A percentile compares a stretch with the other conserved stretches of the same genome.
Conservation (phyloP, 495 filamentous ascomycete species). For the Penicillium bialowiezense region DNA sequence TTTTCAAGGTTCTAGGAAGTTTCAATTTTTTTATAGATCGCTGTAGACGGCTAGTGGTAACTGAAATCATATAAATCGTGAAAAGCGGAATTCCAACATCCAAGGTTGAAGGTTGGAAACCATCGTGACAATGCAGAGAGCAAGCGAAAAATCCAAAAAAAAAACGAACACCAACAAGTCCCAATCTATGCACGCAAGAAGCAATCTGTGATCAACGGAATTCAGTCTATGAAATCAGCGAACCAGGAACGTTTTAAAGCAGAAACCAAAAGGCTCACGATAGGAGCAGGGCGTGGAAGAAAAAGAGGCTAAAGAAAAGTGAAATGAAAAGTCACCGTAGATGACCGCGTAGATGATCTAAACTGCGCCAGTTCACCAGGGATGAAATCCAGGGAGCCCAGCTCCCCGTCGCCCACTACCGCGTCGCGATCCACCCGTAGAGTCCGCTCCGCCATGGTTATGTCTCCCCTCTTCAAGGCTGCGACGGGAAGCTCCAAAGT, state of each 20-base stretch:
- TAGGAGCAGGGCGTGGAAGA: slow-evolving; percentile 3
- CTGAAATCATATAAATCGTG: slow-evolving; percentile 3
- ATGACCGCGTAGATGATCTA: background rate
- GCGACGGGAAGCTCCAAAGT: slow-evolving; percentile 66
- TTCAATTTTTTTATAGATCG: slow-evolving; percentile 4
- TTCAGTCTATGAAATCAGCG: slow-evolving; percentile 24
- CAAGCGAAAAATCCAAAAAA: background rate
- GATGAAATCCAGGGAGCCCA: slow-evolving; percentile 31
- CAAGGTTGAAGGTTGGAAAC: too few relatives aligned
- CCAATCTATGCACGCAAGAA: slow-evolving; percentile 21
- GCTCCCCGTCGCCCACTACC: slow-evolving; percentile 39
- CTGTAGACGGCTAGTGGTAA: background rate
- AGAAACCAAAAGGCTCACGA: slow-evolving; percentile 1
- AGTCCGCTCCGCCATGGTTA: slow-evolving; percentile 35
- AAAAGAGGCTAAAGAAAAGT: slow-evolving; percentile 3
- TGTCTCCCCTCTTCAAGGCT: slow-evolving; percentile 70
- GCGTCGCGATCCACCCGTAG: slow-evolving; percentile 34
- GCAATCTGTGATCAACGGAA: slow-evolving; percentile 3
- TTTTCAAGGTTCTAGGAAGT: background rate
- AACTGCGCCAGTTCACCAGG: slow-evolving; percentile 18
- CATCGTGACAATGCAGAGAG: slow-evolving; percentile 7
- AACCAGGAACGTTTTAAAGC: slow-evolving; percentile 12
- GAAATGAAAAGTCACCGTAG: background rate
- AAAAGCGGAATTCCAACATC: too few relatives aligned
- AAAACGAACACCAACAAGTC: background rate